Conservation (phyloP, 345 rosid genomes). For the Rhizophora mangle region DNA sequence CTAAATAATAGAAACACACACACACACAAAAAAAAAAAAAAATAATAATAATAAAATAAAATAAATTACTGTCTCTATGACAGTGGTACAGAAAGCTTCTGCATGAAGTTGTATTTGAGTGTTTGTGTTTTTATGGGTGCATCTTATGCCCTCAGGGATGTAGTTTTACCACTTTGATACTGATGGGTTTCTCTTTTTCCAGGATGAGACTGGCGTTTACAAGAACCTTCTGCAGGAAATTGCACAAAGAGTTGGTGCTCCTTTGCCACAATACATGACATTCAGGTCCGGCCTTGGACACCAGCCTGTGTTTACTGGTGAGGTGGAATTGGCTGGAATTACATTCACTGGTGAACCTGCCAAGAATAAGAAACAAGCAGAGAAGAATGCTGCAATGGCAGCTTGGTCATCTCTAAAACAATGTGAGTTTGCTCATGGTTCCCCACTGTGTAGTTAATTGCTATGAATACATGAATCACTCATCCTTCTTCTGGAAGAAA, state of each 20-base stretch:
- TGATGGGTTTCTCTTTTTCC: slow-evolving; percentile 11
- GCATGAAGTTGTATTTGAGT: background rate
- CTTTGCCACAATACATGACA: slow-evolving; percentile 83
- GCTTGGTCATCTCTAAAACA: slow-evolving; percentile 95
- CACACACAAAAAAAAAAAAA: no score
- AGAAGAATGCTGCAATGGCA: slow-evolving; percentile 99
- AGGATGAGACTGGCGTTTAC: slow-evolving; percentile 99
- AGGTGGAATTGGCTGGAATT: slow-evolving; percentile 87
- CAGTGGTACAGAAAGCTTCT: no score
- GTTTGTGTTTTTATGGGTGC: background rate
- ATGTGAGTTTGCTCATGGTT: slow-evolving; percentile 42
- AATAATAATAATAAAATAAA: no score
- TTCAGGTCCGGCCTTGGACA: slow-evolving; percentile 95
- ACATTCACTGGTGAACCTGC: slow-evolving; percentile 89
- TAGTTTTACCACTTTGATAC: background rate
- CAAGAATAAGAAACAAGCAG: slow-evolving; percentile 97
- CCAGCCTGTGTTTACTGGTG: slow-evolving; percentile 92
- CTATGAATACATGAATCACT: no score
- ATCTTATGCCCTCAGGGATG: background rate
- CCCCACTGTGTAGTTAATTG: background rate
- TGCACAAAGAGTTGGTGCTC: slow-evolving; percentile 95
- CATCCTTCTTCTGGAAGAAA: no score
- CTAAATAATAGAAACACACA: background rate
- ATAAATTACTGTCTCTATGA: no score
- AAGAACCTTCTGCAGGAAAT: slow-evolving; percentile 95